These are phyloP conservation scores for Oemleria cerasiformis DNA, from an alignment of 306 rosid genomes.

Conservation along the genomic window DNA sequence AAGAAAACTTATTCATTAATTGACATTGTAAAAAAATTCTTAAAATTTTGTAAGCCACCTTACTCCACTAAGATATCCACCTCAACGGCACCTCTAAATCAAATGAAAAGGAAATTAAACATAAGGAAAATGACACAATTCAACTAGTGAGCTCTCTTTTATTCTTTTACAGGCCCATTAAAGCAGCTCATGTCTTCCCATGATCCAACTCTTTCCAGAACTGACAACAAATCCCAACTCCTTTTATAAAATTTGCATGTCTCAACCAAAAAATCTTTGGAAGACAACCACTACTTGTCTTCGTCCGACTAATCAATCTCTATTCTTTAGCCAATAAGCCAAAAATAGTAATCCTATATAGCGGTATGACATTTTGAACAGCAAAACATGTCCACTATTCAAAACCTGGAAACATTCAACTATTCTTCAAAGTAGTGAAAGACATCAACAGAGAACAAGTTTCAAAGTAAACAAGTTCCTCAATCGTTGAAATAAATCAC, in stretches of 20 bases:
- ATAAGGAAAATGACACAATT: background rate
- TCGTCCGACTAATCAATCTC: background rate
- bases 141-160: background rate
- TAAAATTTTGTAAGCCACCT: background rate
- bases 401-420: too few relatives aligned
- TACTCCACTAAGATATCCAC: slow-evolving; percentile 9
- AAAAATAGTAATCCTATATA: background rate
- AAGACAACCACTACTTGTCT: background rate
- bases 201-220: background rate
- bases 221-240: background rate
- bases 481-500: background rate
- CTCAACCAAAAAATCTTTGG: background rate
- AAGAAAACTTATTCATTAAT: background rate
- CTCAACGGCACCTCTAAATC: background rate
- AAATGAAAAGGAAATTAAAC: background rate
- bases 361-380: background rate
- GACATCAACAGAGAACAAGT: too few relatives aligned
- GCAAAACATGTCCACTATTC: background rate
- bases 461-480: too few relatives aligned
- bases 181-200: slow-evolving; percentile 1
- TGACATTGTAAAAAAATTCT: background rate
- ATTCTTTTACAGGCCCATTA: background rate
- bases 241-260: background rate
- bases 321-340: background rate
- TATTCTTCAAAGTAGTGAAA: too few relatives aligned